Base-by-base conservation (phyloP, 2,329 filamentous ascomycete species). In the Endothia cerciana region DNA sequence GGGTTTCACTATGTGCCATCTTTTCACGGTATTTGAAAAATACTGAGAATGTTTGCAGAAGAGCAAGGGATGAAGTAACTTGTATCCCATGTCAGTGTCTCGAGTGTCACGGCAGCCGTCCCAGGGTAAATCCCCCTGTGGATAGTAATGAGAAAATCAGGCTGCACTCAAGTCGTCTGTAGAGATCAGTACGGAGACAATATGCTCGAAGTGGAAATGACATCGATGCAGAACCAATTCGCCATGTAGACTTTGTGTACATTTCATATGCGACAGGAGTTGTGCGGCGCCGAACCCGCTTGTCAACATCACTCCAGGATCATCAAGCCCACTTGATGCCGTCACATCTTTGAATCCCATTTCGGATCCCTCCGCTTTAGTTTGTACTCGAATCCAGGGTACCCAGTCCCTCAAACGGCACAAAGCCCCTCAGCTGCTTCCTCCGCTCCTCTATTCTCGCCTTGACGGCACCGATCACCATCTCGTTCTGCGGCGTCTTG, bases 401-500 rank as follows among this genome's bases (percentile, higher is more conserved):
- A 11, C 17, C 49, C 40, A 63, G 13, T 3, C 59, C 61, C 30
- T 66, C 61, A 43, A 66, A 64, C 10, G 66, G 66, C 15, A 68
- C 60, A 15, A 47, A 17, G 36, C 45, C 62, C 6, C 1, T 22
- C 51, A 72, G 64, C 45, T 66, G 57, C n/a, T 63, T 51, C 63
- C 62, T 55, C 38, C 64, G 41, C 62, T 69, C 56, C 53, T 56
- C 10, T 25, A 67, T 30, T 11, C 65, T 94, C 30, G 88, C 91
- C 73, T 91, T 88, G 59, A 97, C 88, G 78, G 93, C 78, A 62
- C 89, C 82, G 75, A 90, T 80, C 51, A 96, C 80, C 81, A 91
- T 85, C 71, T 89, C 88, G 74, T 97, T 95, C 68, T 89, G 81
- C 13, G 87, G 86, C 72, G 89, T 89, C 60, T 86, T 81, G n/a